Conservation (phyloP, 2,329 filamentous ascomycete species). For the Clarireedia sp. region DNA sequence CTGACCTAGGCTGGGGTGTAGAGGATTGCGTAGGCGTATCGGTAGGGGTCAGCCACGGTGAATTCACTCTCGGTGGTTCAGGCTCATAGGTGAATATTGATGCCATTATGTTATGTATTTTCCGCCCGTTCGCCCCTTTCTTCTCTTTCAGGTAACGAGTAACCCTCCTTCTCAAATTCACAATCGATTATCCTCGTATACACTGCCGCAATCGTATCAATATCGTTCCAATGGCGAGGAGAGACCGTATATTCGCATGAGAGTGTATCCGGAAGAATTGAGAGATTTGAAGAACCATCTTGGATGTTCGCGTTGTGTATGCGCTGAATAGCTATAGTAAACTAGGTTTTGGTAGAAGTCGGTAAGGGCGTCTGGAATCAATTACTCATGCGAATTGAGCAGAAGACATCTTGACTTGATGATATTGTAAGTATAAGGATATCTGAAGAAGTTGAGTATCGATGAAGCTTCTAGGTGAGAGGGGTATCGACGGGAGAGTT, state of each 20-base stretch:
- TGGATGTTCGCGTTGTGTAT: slow-evolving; percentile 26
- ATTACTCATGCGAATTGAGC: slow-evolving; percentile 1
- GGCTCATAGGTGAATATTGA: slow-evolving; percentile 95
- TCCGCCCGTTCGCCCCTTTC: background rate
- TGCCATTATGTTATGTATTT: slow-evolving; percentile 50
- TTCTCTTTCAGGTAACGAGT: background rate
- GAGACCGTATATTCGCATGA: slow-evolving; percentile 41
- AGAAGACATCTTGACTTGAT: slow-evolving; percentile 9
- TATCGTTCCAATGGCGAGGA: slow-evolving; percentile 28
- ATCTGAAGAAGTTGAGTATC: background rate
- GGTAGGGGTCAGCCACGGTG: slow-evolving; percentile 69
- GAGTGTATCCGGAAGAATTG: slow-evolving; percentile 32
- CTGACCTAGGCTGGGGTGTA: slow-evolving; percentile 16
- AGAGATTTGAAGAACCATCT: slow-evolving; percentile 43
- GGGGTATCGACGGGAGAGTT: background rate
- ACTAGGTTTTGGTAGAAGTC: background rate
- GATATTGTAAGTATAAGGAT: background rate
- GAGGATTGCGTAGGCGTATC: slow-evolving; percentile 29
- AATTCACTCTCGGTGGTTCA: slow-evolving; percentile 78
- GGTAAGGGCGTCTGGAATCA: background rate
- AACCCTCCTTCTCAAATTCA: background rate
- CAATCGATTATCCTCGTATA: background rate
- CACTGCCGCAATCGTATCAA: slow-evolving; percentile 15
- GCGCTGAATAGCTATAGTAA: background rate
- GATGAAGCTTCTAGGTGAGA: too few relatives aligned